These are phyloP conservation scores for Penicillium macrosclerotiorum DNA, from an alignment of 495 filamentous ascomycete genomes.

Conservation along the genomic window DNA sequence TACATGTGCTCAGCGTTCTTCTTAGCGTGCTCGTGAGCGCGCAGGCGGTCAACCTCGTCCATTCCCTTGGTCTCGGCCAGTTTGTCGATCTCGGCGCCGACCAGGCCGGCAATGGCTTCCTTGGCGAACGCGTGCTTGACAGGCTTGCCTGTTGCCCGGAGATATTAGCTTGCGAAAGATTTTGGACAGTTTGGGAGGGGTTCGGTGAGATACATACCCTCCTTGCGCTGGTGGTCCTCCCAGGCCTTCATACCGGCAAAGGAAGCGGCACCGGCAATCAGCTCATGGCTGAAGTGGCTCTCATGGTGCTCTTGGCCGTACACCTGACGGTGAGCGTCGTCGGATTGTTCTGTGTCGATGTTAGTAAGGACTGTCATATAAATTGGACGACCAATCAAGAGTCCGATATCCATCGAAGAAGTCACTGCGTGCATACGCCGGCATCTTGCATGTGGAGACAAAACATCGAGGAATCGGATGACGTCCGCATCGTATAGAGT, in stretches of 20 bases:
- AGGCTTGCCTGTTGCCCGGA: constrained; percentile 53
- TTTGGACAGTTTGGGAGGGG: background rate
- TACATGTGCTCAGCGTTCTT: constrained; percentile 64
- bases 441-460: constrained; percentile 3
- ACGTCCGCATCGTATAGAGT: too few species aligned
- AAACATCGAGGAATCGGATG: too few species aligned
- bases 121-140: constrained; percentile 75
- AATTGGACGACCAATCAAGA: background rate
- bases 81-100: constrained; percentile 74
- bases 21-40: constrained; percentile 65
- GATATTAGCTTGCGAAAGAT: background rate
- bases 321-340: constrained; percentile 59
- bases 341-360: constrained; percentile 37
- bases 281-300: constrained; percentile 67
- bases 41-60: constrained; percentile 64
- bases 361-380: constrained; percentile 5
- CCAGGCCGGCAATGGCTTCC: constrained; percentile 68
- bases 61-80: constrained; percentile 76
- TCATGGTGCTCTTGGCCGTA: constrained; percentile 55
- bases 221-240: constrained; percentile 69
- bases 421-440: background rate
- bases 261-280: constrained; percentile 71
- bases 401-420: too few species aligned
- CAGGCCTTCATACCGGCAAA: constrained; percentile 80
- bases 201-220: constrained; percentile 49